These are phyloP conservation scores for Coemansia sp. DNA, from an alignment of 192 early-diverging fungal genomes.

Conservation along the genomic window DNA sequence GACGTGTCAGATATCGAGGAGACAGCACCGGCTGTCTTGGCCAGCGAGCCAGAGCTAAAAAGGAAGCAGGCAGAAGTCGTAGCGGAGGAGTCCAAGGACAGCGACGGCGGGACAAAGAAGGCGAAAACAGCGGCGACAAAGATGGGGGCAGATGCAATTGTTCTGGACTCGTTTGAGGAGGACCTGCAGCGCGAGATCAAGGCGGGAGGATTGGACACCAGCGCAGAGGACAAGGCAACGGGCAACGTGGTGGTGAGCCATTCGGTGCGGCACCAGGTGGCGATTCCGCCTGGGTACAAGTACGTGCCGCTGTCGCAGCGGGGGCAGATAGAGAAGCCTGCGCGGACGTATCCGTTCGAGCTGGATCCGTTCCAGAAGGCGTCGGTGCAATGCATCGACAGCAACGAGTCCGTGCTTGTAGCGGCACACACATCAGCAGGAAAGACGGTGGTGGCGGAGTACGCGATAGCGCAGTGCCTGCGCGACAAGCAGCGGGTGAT, in stretches of 20 bases:
- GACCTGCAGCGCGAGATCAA: conserved; percentile 68
- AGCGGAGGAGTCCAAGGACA: conserved; percentile 2
- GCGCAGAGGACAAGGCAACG: conserved; percentile 53
- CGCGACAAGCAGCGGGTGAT: conserved; percentile 91
- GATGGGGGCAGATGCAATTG: conserved; percentile 52
- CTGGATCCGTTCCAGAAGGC: conserved; percentile 96
- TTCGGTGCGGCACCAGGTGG: conserved; percentile 93
- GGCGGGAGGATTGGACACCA: conserved; percentile 55
- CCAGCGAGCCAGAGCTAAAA: background rate
- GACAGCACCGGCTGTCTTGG: background rate
- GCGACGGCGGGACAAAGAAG: conserved; percentile 1
- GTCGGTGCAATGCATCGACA: conserved; percentile 84
- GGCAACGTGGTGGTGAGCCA: conserved; percentile 49
- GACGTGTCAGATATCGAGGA: conserved; percentile 14
- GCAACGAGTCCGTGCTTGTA: conserved; percentile 92
- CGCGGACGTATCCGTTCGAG: conserved; percentile 84
- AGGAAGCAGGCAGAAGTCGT: conserved; percentile 1
- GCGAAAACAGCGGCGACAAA: conserved; percentile 9
- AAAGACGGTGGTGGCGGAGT: conserved; percentile 99
- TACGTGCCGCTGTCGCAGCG: conserved; percentile 90
- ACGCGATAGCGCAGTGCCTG: conserved; percentile 91
- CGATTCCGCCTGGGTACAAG: conserved; percentile 80
- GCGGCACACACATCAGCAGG: conserved; percentile 96
- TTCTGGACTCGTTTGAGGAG: conserved; percentile 67
- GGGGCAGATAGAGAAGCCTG: conserved; percentile 73